These are phyloP conservation scores for Striga hermonthica DNA, from an alignment of 305 asterid genomes.

Conservation along the genomic window DNA sequence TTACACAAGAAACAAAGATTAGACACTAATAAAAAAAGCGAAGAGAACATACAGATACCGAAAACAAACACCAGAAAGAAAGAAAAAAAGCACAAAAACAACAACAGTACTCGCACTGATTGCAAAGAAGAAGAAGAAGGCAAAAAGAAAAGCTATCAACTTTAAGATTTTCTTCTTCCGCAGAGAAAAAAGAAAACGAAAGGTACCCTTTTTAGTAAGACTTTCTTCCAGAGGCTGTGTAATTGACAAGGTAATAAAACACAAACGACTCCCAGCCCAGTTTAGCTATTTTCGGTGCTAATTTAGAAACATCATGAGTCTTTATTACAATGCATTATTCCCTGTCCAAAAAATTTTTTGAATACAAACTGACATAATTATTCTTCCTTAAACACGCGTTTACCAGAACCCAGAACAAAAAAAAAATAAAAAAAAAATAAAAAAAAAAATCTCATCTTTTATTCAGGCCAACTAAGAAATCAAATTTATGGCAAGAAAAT, in stretches of 20 bases:
- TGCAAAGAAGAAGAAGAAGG: not conserved
- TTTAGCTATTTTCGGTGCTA: too few relatives aligned
- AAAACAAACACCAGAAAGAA: not conserved
- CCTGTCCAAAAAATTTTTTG: not conserved
- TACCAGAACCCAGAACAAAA: not conserved
- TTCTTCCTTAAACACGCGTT: not conserved
- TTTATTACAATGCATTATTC: too few relatives aligned
- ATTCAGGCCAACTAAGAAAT: too few relatives aligned
- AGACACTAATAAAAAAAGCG: not conserved
- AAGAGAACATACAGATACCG: too few relatives aligned
- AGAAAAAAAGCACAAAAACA: not conserved
- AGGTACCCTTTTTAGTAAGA: not conserved
- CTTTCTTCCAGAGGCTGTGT: not conserved
- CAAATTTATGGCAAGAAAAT: not conserved
- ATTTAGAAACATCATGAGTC: too few relatives aligned
- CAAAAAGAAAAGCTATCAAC: constrained; percentile 4
- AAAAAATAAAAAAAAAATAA: not conserved
- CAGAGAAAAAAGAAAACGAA: not conserved
- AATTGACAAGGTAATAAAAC: not conserved
- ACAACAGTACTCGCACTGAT: not conserved
- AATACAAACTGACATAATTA: not conserved
- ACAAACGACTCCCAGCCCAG: not conserved
- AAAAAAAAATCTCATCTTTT: not conserved
- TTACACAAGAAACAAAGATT: constrained; percentile 1
- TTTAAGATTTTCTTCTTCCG: constrained; percentile 5